Evolutionary conservation across 352 stramenopile species (phyloP).

Genomic region (Plasmopara halstedii): DNA sequence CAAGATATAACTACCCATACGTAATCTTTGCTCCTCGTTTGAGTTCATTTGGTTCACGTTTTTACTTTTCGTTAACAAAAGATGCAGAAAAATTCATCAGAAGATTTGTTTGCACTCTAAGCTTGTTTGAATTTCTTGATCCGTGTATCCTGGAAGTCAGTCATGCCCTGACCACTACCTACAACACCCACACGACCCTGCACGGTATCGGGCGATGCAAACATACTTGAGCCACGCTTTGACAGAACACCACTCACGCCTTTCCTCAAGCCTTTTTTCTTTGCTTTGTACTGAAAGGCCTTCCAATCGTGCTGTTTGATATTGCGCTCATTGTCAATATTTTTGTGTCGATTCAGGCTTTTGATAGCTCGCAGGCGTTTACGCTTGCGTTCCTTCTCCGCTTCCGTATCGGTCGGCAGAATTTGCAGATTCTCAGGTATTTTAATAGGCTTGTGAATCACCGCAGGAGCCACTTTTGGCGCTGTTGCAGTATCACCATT

Average conservation of each 20-base stretch:
- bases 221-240: constrained; percentile 83
- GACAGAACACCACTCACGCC: constrained; percentile 65
- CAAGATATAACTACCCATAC: too few relatives aligned
- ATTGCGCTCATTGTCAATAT: constrained; percentile 78
- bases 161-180: constrained; percentile 85
- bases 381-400: constrained; percentile 80
- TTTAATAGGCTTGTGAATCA: constrained; percentile 68
- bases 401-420: constrained; percentile 74
- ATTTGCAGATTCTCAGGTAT: constrained; percentile 84
- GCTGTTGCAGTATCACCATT: constrained; percentile 15
- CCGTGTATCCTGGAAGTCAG: constrained; percentile 52
- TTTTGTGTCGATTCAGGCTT: constrained; percentile 82
- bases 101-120: too few relatives aligned
- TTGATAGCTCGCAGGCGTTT: constrained; percentile 80
- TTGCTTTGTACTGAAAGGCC: constrained; percentile 74
- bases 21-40: too few relatives aligned
- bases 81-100: too few relatives aligned
- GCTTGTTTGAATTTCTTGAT: constrained; percentile 59
- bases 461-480: constrained; percentile 28
- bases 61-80: too few relatives aligned
- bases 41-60: too few relatives aligned
- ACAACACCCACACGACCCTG: constrained; percentile 82
- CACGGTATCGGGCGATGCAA: constrained; percentile 79
- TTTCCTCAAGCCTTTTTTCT: constrained; percentile 67
- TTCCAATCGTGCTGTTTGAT: constrained; percentile 83